These are phyloP conservation scores for Sugiyamaella floridensis DNA, from an alignment of 805 yeast species.

Conservation along the genomic window DNA sequence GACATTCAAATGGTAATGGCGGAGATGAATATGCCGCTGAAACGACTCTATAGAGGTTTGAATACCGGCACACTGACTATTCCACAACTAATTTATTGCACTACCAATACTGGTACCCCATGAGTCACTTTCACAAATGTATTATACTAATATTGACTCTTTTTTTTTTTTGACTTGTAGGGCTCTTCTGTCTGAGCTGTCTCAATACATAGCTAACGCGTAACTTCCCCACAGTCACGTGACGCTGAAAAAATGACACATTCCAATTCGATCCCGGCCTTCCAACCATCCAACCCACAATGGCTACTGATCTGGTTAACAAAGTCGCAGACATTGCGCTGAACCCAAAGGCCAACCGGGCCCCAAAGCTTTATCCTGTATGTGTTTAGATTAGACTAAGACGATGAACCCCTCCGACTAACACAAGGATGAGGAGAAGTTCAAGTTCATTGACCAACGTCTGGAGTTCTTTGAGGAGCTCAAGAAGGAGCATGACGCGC, in stretches of 20 bases:
- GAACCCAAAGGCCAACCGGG: slow-evolving; percentile 4
- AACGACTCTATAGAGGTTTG: too few relatives aligned
- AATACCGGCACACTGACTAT: too few relatives aligned
- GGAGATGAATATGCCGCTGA: too few relatives aligned
- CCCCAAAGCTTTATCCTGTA: slow-evolving; percentile 13
- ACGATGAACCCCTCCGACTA: neutral
- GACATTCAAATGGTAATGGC: too few relatives aligned
- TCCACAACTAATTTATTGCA: neutral
- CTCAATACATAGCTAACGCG: too few relatives aligned
- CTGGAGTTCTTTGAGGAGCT: slow-evolving; percentile 71
- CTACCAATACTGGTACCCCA: neutral
- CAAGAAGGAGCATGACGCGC: slow-evolving; percentile 69
- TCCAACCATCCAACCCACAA: neutral
- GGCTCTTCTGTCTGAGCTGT: too few relatives aligned
- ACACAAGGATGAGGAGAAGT: slow-evolving; percentile 54
- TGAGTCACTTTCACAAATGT: neutral
- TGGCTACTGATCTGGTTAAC: slow-evolving; percentile 5
- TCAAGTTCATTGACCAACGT: slow-evolving; percentile 78
- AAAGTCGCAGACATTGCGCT: slow-evolving; percentile 9
- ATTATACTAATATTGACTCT: neutral
- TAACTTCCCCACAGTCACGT: neutral
- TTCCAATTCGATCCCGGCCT: neutral
- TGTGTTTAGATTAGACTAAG: neutral
- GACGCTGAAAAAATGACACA: neutral
- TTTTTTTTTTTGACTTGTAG: too few relatives aligned